Percentiles rank a stretch among this genome's conserved stretches.
Evolutionary conservation across 2,329 filamentous ascomycete genomes (phyloP).

Genomic region (Aureobasidium subglaciale): DNA sequence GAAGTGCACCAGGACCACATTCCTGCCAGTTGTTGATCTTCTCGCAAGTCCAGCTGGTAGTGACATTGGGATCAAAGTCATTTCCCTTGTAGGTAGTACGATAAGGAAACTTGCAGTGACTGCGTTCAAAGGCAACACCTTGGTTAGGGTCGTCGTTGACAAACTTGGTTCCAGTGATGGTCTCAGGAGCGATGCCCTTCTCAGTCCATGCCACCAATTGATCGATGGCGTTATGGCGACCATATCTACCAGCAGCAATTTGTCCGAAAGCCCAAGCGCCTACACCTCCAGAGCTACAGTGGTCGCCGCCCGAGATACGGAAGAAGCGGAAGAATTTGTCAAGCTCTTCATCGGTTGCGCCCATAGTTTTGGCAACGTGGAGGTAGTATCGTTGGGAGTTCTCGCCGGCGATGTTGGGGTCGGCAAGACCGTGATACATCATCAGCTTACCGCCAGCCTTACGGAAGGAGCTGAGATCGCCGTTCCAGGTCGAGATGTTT

Average conservation of each 20-base stretch:
- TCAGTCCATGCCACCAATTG: conserved; percentile 37
- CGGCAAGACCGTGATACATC: conserved; percentile 36
- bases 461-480: conserved; percentile 33
- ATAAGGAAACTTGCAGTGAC: conserved; percentile 31
- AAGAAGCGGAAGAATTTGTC: conserved; percentile 45
- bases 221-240: conserved; percentile 41
- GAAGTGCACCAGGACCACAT: conserved; percentile 12
- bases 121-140: conserved; percentile 36
- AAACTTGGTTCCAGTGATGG: conserved; percentile 36
- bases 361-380: conserved; percentile 35
- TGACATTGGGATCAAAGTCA: conserved; percentile 25
- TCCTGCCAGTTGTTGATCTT: conserved; percentile 16
- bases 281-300: conserved; percentile 44
- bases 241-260: conserved; percentile 22
- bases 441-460: conserved; percentile 39
- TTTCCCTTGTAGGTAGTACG: conserved; percentile 19
- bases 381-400: conserved; percentile 45
- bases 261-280: conserved; percentile 38
- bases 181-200: conserved; percentile 26
- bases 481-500: conserved; percentile 35
- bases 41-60: conserved; percentile 22
- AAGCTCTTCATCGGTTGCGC: conserved; percentile 22
- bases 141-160: conserved; percentile 30
- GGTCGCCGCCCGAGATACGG: conserved; percentile 45
- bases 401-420: conserved; percentile 39